A percentile compares a stretch with the other conserved stretches of the same genome.
These are phyloP conservation scores for Kodamaea plutei DNA, from an alignment of 1,139 yeast genomes.

Conservation along the genomic window DNA sequence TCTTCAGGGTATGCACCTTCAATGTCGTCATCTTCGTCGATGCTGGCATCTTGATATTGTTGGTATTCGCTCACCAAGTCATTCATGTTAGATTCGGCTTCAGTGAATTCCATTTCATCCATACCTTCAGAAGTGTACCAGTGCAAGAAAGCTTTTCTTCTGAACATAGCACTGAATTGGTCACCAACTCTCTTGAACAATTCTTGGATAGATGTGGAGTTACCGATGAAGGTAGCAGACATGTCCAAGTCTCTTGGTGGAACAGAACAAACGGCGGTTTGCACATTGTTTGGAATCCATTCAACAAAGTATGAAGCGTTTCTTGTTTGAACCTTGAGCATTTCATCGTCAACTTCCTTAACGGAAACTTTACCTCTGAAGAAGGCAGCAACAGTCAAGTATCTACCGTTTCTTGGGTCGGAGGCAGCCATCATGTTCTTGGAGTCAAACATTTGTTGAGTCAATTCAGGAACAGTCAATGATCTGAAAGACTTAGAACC, in stretches of 20 bases:
- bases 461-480: constrained; percentile 82
- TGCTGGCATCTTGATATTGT: constrained; percentile 84
- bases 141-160: constrained; percentile 91
- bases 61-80: constrained; percentile 87
- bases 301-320: constrained; percentile 83
- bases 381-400: constrained; percentile 91
- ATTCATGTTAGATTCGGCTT: constrained; percentile 79
- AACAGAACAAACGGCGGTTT: constrained; percentile 87
- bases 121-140: constrained; percentile 95
- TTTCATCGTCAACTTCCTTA: constrained; percentile 91
- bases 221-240: constrained; percentile 90
- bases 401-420: constrained; percentile 86
- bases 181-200: constrained; percentile 85
- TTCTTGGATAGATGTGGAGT: constrained; percentile 89
- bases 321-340: constrained; percentile 79
- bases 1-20: constrained; percentile 57
- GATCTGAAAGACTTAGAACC: constrained; percentile 80
- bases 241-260: constrained; percentile 83
- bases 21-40: constrained; percentile 67
- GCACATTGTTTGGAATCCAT: constrained; percentile 96
- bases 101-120: constrained; percentile 92
- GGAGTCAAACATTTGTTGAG: constrained; percentile 90
- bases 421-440: constrained; percentile 95
- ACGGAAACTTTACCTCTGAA: constrained; percentile 90
- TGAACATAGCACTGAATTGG: constrained; percentile 88